Conservation (phyloP, 2,329 filamentous ascomycete species). For the Aurifilum marmelostoma region DNA sequence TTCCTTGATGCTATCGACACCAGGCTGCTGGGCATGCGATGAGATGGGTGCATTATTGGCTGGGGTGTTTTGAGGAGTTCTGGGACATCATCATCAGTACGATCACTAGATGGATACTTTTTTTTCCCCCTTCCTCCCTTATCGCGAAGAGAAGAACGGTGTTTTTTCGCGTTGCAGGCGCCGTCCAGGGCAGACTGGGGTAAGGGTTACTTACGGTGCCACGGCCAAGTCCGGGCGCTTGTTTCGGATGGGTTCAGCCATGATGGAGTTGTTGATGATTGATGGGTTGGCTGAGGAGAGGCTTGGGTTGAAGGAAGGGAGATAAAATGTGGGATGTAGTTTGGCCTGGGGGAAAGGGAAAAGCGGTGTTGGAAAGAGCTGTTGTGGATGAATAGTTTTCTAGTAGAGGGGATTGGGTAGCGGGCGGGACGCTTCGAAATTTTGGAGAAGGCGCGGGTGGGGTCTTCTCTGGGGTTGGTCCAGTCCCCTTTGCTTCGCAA, state of each 20-base stretch:
- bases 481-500: slow-evolving; percentile 5
- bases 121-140: slow-evolving; percentile 13
- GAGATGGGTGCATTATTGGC: slow-evolving; percentile 95
- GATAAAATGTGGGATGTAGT: neutral
- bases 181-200: slow-evolving; percentile 13
- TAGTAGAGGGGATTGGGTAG: slow-evolving; percentile 11
- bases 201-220: slow-evolving; percentile 58
- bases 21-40: slow-evolving; percentile 94
- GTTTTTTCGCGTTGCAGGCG: slow-evolving; percentile 12
- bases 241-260: slow-evolving; percentile 68
- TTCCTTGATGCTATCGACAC: slow-evolving; percentile 94
- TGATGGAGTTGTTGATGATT: slow-evolving; percentile 43
- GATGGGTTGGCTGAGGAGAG: slow-evolving; percentile 31
- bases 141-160: slow-evolving; percentile 20
- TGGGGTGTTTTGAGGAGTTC: slow-evolving; percentile 98
- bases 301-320: slow-evolving; percentile 11
- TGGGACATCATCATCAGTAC: slow-evolving; percentile 48
- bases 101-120: slow-evolving; percentile 26
- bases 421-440: slow-evolving; percentile 18
- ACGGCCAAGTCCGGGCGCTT: slow-evolving; percentile 60
- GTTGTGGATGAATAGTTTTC: slow-evolving; percentile 18
- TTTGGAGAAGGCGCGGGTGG: slow-evolving; percentile 18
- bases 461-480: neutral
- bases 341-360: slow-evolving; percentile 9
- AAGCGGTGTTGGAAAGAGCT: slow-evolving; percentile 33